phyloP scores from a whole-genome alignment of 2,329 filamentous ascomycete genomes.

The Metarhizium anisopliae region DNA sequence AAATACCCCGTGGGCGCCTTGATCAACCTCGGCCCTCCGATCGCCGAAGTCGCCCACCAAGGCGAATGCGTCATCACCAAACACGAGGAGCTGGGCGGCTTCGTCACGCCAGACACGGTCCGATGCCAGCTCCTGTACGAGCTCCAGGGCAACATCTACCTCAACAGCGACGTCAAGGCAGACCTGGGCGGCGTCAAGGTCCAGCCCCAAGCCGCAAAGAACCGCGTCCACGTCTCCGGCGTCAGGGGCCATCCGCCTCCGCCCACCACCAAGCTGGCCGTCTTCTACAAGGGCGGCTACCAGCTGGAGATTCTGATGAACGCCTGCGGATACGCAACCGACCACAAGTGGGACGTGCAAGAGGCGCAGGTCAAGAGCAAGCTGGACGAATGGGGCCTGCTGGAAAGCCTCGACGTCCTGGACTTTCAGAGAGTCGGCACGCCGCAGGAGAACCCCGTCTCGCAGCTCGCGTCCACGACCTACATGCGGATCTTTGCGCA shows the following conservation, averaged over 20 bases:
- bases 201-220: slow-evolving; percentile 19
- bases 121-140: slow-evolving; percentile 41
- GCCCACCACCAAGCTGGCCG: slow-evolving; percentile 41
- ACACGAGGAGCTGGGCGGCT: slow-evolving; percentile 33
- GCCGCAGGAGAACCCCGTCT: slow-evolving; percentile 23
- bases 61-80: slow-evolving; percentile 40
- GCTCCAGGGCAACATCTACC: slow-evolving; percentile 36
- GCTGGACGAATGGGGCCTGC: slow-evolving; percentile 26
- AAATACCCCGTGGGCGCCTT: slow-evolving; percentile 11
- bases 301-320: slow-evolving; percentile 36
- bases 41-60: slow-evolving; percentile 37
- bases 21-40: slow-evolving; percentile 33
- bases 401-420: slow-evolving; percentile 36
- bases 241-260: slow-evolving; percentile 34
- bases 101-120: slow-evolving; percentile 26
- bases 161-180: slow-evolving; percentile 39
- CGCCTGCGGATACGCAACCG: slow-evolving; percentile 36
- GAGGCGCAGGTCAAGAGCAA: slow-evolving; percentile 36
- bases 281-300: slow-evolving; percentile 39
- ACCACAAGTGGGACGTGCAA: slow-evolving; percentile 38
- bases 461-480: slow-evolving; percentile 32
- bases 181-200: slow-evolving; percentile 26
- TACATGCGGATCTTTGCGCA: slow-evolving; percentile 36
- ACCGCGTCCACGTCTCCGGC: slow-evolving; percentile 31
- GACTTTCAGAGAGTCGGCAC: slow-evolving; percentile 36